Base-by-base conservation (phyloP, 768 basidiomycete species). In the Mycena pura region DNA sequence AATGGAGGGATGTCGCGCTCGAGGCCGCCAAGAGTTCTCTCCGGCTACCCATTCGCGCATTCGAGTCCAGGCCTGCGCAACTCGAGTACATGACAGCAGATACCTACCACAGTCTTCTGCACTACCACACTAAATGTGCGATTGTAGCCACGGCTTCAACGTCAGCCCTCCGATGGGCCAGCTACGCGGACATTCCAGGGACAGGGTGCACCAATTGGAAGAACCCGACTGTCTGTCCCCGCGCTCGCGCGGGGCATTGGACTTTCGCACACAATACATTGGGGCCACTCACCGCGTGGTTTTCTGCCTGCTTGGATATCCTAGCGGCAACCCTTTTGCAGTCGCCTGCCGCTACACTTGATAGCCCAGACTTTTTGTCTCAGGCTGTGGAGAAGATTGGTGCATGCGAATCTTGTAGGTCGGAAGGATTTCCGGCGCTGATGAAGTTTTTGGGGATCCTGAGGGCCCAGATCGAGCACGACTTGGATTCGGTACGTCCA, bases 81-180 rank as follows among this genome's bases (percentile, higher is more conserved):
- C 40, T 58, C 28, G 17, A 43, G 14, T 36, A 50, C 24, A 44
- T 50, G 39, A 27, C 47, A 6, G 48, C 57, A 0, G 47, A 44
- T 6, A 46, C 40, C 6, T 58, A 58, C 22, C 48, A 58, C 45
- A 38, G 39, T 10, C 48, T 58, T 15, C 57, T 58, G 3, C 40
- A 49, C 1, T 58, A 58, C 28, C 57, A 58, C 24, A 31, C 57
- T n/a, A 31, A 49, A 31, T 58, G 57, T 40, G 47, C 44, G 1
- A 48, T 22, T 15, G 55, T 31, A 11, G 55, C 55, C 9, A 21
- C 55, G 1, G 17, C 25, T 13, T 25, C 38, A 27, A 57, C 45
- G 13, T 39, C 45, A 25, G 19, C 55, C 2, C 55, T 48, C 27
- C 40, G 31, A 13, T 57, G 55, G 55, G 46, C 45, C 13, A 28